Evolutionary conservation across 345 rosid species (phyloP).

Genomic region (Arabis hirsuta): DNA sequence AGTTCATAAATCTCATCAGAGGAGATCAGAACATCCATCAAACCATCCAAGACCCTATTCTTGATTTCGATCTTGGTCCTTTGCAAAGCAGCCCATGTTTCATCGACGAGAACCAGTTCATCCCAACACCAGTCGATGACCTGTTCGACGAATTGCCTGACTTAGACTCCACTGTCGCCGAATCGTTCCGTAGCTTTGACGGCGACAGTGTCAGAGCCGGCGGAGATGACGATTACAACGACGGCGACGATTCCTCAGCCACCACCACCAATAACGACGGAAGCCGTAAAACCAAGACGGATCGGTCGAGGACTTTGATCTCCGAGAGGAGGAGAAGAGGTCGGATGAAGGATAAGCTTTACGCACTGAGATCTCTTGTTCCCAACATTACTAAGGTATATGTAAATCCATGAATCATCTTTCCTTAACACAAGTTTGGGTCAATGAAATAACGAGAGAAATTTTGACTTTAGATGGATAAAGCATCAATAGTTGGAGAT

Average conservation of each 20-base stretch:
- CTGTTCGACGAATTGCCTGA: slow-evolving; percentile 42
- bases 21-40: slow-evolving; percentile 53
- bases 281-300: slow-evolving; percentile 52
- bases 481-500: slow-evolving; percentile 92
- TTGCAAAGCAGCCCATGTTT: slow-evolving; percentile 41
- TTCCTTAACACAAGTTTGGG: background rate
- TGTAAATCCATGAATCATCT: background rate
- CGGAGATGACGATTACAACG: slow-evolving; percentile 46
- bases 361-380: slow-evolving; percentile 79
- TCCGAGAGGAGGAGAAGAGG: slow-evolving; percentile 76
- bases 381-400: slow-evolving; percentile 91
- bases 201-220: slow-evolving; percentile 44
- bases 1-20: slow-evolving; percentile 57
- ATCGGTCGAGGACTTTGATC: slow-evolving; percentile 72
- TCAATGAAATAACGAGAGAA: background rate
- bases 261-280: slow-evolving; percentile 49
- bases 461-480: slow-evolving; percentile 68
- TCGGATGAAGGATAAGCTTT: slow-evolving; percentile 90
- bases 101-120: slow-evolving; percentile 42
- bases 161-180: slow-evolving; percentile 39
- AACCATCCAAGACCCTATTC: slow-evolving; percentile 36
- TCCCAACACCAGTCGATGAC: slow-evolving; percentile 42
- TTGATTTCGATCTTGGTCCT: slow-evolving; percentile 45
- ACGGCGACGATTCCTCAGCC: slow-evolving; percentile 63
- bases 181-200: slow-evolving; percentile 49